A percentile compares a stretch with the other conserved stretches of the same genome.
Evolutionary conservation across 2,329 filamentous ascomycete species (phyloP).

Genomic region (Cercospora canescens): DNA sequence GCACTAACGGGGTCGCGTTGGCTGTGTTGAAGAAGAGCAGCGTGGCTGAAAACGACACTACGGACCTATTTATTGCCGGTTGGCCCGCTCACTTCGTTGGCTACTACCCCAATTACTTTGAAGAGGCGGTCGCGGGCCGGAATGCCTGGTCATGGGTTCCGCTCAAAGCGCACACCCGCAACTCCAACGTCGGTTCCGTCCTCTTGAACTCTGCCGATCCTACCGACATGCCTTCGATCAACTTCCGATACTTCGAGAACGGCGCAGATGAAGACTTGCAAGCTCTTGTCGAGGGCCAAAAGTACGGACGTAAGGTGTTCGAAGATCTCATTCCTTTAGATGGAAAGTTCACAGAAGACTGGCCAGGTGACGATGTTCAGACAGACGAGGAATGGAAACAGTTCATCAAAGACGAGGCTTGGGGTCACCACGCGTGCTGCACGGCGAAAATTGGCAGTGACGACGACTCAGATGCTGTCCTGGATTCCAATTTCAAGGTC

Average conservation of each 20-base stretch:
- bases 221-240: conserved; percentile 61
- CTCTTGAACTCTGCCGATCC: conserved; percentile 62
- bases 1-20: conserved; percentile 55
- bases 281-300: conserved; percentile 57
- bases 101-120: conserved; percentile 56
- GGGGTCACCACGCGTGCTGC: conserved; percentile 59
- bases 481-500: conserved; percentile 44
- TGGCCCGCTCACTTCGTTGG: conserved; percentile 55
- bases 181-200: conserved; percentile 63
- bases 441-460: conserved; percentile 58
- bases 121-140: conserved; percentile 44
- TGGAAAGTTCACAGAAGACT: conserved; percentile 45
- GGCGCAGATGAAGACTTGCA: conserved; percentile 42
- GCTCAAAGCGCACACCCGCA: conserved; percentile 65
- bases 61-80: conserved; percentile 56
- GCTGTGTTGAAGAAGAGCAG: conserved; percentile 44
- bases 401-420: conserved; percentile 52
- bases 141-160: conserved; percentile 51
- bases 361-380: conserved; percentile 43
- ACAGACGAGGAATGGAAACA: conserved; percentile 48
- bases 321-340: conserved; percentile 42
- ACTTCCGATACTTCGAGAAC: conserved; percentile 59
- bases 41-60: conserved; percentile 44
- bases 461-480: conserved; percentile 55
- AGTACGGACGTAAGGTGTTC: conserved; percentile 46